Base-by-base conservation (phyloP, 1,284 basidiomycete genomes). In the Termitomyces sp. region DNA sequence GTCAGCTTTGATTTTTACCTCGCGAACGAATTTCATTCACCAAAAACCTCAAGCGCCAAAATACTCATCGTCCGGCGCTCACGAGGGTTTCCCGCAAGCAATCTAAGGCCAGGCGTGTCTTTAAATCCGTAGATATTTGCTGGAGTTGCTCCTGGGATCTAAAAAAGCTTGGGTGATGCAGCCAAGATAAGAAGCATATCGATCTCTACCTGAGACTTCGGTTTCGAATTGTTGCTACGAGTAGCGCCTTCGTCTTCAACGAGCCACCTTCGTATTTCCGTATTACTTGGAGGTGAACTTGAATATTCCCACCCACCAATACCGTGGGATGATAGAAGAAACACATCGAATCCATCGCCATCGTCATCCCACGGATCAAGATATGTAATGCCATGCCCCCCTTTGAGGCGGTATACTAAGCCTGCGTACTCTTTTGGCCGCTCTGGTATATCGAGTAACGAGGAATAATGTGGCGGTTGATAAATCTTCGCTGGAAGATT, bases 101-200 rank as follows among this genome's bases (percentile, higher is more conserved):
- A 73, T n/a, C 17, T 19, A 17, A 34, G 47, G 28, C 30, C 28
- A 12, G 83, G 80, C 5, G 82, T 81, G 24, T 78, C 77, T 60
- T 84, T 84, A 64, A 86, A 74, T 1, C 87, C 88, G 65, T 82
- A 89, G 13, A 79, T 75, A 59, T 88, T 86, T 36, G 74, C 72
- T 67, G 88, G 92, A 0, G 93, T 96, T 7, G 86, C 83, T 0
- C 86, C 86, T 53, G 85, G 78, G 39, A 95, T 89, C 87, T 96
- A 60, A 3, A 24, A 34, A 24, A 39, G n/a, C 3, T 38, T 28
- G 45, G 43, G 48, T 17, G 19, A 24, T 8, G 15, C 2, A 28
- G 31, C 17, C 9, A 13, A 19, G 24, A 53, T 34, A 13, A 55
- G 30, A 24, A 9, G 43, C 12, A 6, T 13, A 24, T 26, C 8